Evolutionary conservation across 768 basidiomycete species (phyloP), one percentile per base, ranked within the genome.

Genomic region (Tephrocybe sp.): DNA sequence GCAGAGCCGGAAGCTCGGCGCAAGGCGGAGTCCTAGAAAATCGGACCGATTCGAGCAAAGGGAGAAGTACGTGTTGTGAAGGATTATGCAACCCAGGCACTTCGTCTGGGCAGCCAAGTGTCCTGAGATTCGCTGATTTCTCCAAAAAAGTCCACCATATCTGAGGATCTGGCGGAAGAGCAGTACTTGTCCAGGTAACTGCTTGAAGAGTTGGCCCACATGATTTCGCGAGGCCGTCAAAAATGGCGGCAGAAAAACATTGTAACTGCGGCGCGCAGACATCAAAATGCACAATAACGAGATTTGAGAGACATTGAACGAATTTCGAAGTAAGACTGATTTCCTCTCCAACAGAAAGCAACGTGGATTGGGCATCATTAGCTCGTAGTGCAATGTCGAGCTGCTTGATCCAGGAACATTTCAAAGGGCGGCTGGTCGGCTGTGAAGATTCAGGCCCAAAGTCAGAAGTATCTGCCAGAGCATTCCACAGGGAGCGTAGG

Each of bases 331-430:
- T 47, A 11, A 27, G 39, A 1, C 1, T 1, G 5, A 47, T 29
- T 18, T 43, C 31, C 21, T 31, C 38, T 16, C 33, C 19, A 23
- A 4, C 19, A 5, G 29, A 19, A 4, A 29, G 15, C 4, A 34
- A 15, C 3, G 27, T 23, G 13, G 36, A 24, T 37, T n/a, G 30
- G 21, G 13, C 27, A 27, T 59, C 57, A 18, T n/a, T n/a, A n/a
- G n/a, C n/a, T n/a, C 58, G 55, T 38, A 61, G 27, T 1, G 39
- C 54, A n/a, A 61, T 38, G 45, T 61, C 60, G 11, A 61, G 49
- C 7, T 58, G 58, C 39, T 55, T 56, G 18, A 50, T 49, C 54
- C 50, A 57, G 46, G 29, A 46, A 11, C 58, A 56, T 10, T 52
- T 25, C 2, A 49, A 31, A 24, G 27, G 29, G 23, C 29, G 40